Conservation (phyloP, 345 rosid genomes). For the Boechera divaricarpa region DNA sequence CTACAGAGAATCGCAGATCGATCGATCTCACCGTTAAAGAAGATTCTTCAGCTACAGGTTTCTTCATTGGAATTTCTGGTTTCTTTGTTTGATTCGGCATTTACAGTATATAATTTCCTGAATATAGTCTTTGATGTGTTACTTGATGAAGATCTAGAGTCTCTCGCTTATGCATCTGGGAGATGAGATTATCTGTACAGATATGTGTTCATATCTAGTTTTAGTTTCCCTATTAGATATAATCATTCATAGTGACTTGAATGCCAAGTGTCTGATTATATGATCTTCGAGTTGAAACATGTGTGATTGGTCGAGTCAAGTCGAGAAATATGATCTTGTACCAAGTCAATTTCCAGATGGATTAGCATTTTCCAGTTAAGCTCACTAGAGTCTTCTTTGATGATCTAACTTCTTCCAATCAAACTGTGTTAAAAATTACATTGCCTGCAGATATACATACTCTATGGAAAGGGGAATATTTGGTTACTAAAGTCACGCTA, state of each 20-base stretch:
- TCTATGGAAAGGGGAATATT: conserved; percentile 5
- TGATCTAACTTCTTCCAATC: not conserved
- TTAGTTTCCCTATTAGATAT: not conserved
- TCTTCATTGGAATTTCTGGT: not conserved
- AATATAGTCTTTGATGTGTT: not conserved
- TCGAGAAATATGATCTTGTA: no score
- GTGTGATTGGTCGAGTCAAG: no score
- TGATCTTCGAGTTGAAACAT: not conserved
- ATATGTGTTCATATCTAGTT: not conserved
- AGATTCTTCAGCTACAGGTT: not conserved
- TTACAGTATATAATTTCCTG: not conserved
- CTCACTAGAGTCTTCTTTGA: not conserved
- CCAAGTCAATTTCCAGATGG: no score
- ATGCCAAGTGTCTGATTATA: not conserved
- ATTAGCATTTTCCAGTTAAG: not conserved
- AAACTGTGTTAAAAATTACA: conserved; percentile 5
- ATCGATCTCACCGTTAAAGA: not conserved
- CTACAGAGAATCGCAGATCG: not conserved
- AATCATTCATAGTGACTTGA: not conserved
- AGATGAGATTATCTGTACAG: not conserved
- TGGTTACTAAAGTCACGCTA: conserved; percentile 17
- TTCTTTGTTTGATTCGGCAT: not conserved
- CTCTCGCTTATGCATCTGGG: not conserved
- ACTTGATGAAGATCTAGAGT: not conserved
- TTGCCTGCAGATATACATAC: conserved; percentile 19